Evolutionary conservation across 768 basidiomycete species (phyloP).

Genomic region (Phanerochaete carnosa): DNA sequence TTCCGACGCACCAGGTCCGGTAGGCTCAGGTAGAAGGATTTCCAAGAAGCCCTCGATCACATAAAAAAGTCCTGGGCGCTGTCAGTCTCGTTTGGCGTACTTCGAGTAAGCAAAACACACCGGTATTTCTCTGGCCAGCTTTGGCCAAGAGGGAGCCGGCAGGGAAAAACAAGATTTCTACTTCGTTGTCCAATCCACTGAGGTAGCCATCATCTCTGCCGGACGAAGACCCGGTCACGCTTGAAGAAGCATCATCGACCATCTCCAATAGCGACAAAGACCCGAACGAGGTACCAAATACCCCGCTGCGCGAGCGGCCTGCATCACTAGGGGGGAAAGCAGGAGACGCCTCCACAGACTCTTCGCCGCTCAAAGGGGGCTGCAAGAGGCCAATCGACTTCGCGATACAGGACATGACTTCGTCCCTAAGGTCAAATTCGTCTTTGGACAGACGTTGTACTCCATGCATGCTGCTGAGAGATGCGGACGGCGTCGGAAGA

Average conservation of each 20-base stretch:
- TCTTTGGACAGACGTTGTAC: slow-evolving; percentile 40
- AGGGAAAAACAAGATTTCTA: slow-evolving; percentile 92
- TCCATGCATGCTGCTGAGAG: slow-evolving; percentile 11
- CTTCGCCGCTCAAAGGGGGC: slow-evolving; percentile 69
- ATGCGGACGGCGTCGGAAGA: background rate
- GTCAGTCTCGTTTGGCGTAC: background rate
- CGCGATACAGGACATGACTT: slow-evolving; percentile 96
- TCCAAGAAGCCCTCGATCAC: slow-evolving; percentile 97
- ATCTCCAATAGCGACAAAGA: slow-evolving; percentile 71
- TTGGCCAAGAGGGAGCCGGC: slow-evolving; percentile 83
- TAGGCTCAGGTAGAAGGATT: slow-evolving; percentile 63
- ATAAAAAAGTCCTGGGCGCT: slow-evolving; percentile 71
- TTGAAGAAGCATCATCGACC: slow-evolving; percentile 65
- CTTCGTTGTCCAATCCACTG: slow-evolving; percentile 90
- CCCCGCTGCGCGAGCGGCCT: slow-evolving; percentile 31
- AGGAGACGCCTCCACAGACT: slow-evolving; percentile 67
- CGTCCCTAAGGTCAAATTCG: slow-evolving; percentile 93
- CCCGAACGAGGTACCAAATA: slow-evolving; percentile 65
- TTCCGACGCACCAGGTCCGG: slow-evolving; percentile 1
- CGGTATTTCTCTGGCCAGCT: slow-evolving; percentile 87
- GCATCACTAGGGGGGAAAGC: slow-evolving; percentile 47
- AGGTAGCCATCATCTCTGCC: slow-evolving; percentile 53
- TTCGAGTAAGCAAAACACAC: slow-evolving; percentile 32
- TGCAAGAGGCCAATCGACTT: slow-evolving; percentile 95
- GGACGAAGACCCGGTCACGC: slow-evolving; percentile 57